phyloP scores from a whole-genome alignment of 768 basidiomycete species.

The Lactifluus subvellereus region DNA sequence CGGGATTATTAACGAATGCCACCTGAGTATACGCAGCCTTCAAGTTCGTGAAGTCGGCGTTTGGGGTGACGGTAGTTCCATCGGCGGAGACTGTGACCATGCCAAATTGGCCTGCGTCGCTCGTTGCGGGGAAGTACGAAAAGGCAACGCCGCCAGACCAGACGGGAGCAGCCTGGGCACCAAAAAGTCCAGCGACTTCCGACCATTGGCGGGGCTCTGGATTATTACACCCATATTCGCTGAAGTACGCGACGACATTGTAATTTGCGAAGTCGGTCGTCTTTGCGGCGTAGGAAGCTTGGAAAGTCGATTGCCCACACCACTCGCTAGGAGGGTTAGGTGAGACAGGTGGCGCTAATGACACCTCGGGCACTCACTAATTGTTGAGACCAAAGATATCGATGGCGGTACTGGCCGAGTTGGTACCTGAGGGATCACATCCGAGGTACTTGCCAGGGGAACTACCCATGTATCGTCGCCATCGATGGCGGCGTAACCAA shows the following conservation, averaged over 20 bases:
- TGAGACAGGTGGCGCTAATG: neutral
- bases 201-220: slow-evolving; percentile 67
- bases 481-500: slow-evolving; percentile 85
- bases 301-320: slow-evolving; percentile 66
- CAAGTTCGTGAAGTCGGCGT: slow-evolving; percentile 63
- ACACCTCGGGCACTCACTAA: slow-evolving; percentile 48
- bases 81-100: slow-evolving; percentile 74
- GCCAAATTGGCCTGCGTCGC: slow-evolving; percentile 70
- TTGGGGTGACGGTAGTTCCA: slow-evolving; percentile 57
- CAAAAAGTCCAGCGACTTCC: slow-evolving; percentile 69
- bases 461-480: slow-evolving; percentile 56
- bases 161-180: slow-evolving; percentile 62
- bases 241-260: slow-evolving; percentile 84
- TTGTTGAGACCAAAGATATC: slow-evolving; percentile 87
- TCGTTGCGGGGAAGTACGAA: slow-evolving; percentile 82
- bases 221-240: slow-evolving; percentile 76
- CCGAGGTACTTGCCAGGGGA: slow-evolving; percentile 73
- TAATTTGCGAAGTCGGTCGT: slow-evolving; percentile 53
- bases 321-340: slow-evolving; percentile 51
- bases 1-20: slow-evolving; percentile 58
- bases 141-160: slow-evolving; percentile 91
- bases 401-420: slow-evolving; percentile 57
- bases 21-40: slow-evolving; percentile 53
- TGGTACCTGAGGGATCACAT: slow-evolving; percentile 54
- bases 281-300: slow-evolving; percentile 49